These are phyloP conservation scores for Coemansia sp. DNA, from an alignment of 192 early-diverging fungal species.

Conservation along the genomic window DNA sequence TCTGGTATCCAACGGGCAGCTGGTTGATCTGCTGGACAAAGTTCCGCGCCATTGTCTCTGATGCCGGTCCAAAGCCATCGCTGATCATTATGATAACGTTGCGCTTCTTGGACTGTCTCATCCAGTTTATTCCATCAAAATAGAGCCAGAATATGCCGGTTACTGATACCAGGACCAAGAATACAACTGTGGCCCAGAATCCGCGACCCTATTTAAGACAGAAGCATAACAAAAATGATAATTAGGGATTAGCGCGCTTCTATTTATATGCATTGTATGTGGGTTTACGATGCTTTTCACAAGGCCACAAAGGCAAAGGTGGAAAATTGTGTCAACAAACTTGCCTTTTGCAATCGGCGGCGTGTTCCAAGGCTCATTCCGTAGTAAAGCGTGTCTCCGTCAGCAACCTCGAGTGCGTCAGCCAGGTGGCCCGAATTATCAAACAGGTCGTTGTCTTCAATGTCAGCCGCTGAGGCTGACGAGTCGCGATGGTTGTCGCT, in stretches of 20 bases:
- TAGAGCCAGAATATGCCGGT: constrained; percentile 50
- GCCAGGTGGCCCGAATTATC: constrained; percentile 16
- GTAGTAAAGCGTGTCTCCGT: constrained; percentile 47
- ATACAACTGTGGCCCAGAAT: constrained; percentile 46
- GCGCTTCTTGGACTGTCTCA: constrained; percentile 55
- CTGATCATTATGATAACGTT: constrained; percentile 94
- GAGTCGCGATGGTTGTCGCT: constrained; percentile 18
- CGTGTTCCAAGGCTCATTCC: constrained; percentile 33
- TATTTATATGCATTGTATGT: no score
- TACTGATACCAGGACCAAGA: constrained; percentile 39
- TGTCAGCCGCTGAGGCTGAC: constrained; percentile 29
- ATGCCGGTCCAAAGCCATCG: constrained; percentile 95
- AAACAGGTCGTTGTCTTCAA: constrained; percentile 49
- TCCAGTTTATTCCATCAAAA: constrained; percentile 47
- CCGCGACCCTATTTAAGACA: constrained; percentile 27
- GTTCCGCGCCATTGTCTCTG: constrained; percentile 81
- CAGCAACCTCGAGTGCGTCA: constrained; percentile 33
- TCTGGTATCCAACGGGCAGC: constrained; percentile 55
- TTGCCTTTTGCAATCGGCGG: constrained; percentile 34
- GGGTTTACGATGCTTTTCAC: neutral
- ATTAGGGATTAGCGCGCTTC: constrained; percentile 2
- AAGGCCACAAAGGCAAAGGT: constrained; percentile 1
- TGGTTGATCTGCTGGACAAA: constrained; percentile 69
- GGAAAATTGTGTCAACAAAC: neutral
- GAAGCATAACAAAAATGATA: neutral